Conservation (phyloP, 1,284 basidiomycete species). For the Cutaneotrichosporon spelunceum region DNA sequence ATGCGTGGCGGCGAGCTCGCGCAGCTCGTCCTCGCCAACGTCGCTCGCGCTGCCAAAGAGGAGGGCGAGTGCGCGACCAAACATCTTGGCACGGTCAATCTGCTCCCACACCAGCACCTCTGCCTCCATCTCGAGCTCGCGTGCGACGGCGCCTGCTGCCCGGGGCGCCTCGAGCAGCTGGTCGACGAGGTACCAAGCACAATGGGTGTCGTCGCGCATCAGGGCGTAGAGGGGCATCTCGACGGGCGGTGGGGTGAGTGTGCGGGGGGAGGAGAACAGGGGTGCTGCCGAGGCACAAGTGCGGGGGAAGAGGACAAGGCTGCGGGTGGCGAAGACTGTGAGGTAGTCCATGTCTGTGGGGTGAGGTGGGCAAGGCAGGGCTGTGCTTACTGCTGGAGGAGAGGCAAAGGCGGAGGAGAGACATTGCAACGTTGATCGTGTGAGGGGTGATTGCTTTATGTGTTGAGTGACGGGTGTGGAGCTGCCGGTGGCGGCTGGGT, state of each 20-base stretch:
- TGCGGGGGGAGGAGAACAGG: background rate
- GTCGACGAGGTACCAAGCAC: constrained; percentile 39
- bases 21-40: constrained; percentile 29
- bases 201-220: constrained; percentile 32
- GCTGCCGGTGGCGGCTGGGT: background rate
- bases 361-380: background rate
- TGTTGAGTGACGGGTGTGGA: background rate
- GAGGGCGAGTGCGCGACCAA: constrained; percentile 33
- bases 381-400: background rate
- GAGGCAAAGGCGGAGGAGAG: constrained; percentile 2
- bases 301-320: constrained; percentile 38
- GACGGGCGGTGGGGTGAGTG: constrained; percentile 28
- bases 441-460: background rate
- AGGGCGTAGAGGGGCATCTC: constrained; percentile 38
- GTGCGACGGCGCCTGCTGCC: background rate
- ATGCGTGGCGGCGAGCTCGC: constrained; percentile 26
- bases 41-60: constrained; percentile 26
- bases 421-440: background rate
- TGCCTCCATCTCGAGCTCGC: constrained; percentile 27
- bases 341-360: constrained; percentile 42
- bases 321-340: constrained; percentile 39
- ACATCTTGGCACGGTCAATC: constrained; percentile 41
- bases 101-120: constrained; percentile 43
- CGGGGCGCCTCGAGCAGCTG: constrained; percentile 29
- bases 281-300: background rate